Evolutionary conservation across 2,329 filamentous ascomycete genomes (phyloP), one percentile per base, ranked within the genome.

Genomic region (Aspergillus bombycis): DNA sequence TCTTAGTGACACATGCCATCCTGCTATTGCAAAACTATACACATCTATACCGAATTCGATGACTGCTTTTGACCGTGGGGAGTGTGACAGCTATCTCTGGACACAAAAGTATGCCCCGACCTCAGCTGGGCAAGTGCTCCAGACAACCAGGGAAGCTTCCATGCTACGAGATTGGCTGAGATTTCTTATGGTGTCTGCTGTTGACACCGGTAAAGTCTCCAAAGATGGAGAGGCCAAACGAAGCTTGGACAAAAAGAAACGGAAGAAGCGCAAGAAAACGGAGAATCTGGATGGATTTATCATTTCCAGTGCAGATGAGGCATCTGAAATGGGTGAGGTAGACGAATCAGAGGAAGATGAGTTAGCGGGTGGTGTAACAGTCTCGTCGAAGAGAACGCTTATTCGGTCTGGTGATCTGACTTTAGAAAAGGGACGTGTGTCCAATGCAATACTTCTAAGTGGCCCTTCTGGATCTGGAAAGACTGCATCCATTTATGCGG

Each of bases 401-500:
- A 73, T 83, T n/a, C 75, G 79, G 62, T 71, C 75, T 14, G 79
- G 77, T n/a, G 75, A 77, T 41, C 67, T 76, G 26, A 71, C 66
- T 16, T 70, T 67, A 71, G 54, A 86, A 80, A 75, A 87, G 83
- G 70, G 86, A 86, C 12, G 83, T 83, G 62, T 80, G 76, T 65
- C 80, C 77, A 97, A 97, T 77, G 87, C 90, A 0, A 86, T 97
- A n/a, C 81, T 99, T 9, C 83, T 99, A 36, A 97, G 93, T 72
- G 95, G 95, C 0, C 93, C 94, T 3, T 85, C 91, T 68, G 95
- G 95, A 0, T 94, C 91, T 74, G 96, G 95, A 3, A 99, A 99
- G 80, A 96, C 94, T 14, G 94, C 96, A 7, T 89, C 93, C 1
- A 91, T 97, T 0, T 94, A 96, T 76, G 95, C 95, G 4, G 91